Percentiles rank a stretch among this genome's conserved stretches.
phyloP scores from a whole-genome alignment of 2,329 filamentous ascomycete species.

The Coniochaeta sp. region DNA sequence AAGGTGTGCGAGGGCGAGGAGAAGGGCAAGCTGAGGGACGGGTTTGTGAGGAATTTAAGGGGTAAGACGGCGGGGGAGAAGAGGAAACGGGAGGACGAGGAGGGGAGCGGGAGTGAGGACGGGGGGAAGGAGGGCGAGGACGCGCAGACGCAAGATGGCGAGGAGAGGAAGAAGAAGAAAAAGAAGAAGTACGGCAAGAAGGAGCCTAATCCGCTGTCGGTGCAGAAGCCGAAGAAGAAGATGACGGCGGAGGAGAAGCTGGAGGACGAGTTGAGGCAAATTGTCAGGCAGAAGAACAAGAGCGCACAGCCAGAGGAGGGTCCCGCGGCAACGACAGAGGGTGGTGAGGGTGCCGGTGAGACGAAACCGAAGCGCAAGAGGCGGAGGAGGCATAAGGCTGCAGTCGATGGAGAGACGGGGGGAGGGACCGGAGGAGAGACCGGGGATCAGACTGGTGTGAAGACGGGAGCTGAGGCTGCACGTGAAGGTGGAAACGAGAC shows the following conservation, averaged over 20 bases:
- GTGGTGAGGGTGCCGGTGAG: slow-evolving; percentile 27
- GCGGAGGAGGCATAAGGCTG: slow-evolving; percentile 14
- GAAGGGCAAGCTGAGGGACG: slow-evolving; percentile 64
- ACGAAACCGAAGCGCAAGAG: slow-evolving; percentile 20
- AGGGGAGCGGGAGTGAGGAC: slow-evolving; percentile 32
- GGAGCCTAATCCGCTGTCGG: slow-evolving; percentile 23
- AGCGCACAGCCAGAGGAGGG: slow-evolving; percentile 12
- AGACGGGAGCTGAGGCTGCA: background rate
- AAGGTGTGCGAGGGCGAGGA: slow-evolving; percentile 61
- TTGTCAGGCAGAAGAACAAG: background rate
- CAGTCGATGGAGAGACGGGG: slow-evolving; percentile 4
- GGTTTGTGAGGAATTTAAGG: slow-evolving; percentile 51
- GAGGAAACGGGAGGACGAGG: slow-evolving; percentile 31
- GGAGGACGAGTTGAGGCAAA: background rate
- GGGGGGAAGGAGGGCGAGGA: slow-evolving; percentile 20
- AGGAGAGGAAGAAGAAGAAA: slow-evolving; percentile 21
- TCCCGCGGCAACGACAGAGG: slow-evolving; percentile 7
- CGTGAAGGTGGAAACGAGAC: background rate
- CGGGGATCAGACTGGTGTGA: slow-evolving; percentile 2
- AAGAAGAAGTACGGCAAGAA: slow-evolving; percentile 22
- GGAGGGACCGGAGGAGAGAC: slow-evolving; percentile 1
- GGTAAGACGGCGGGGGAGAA: slow-evolving; percentile 38
- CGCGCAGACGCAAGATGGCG: slow-evolving; percentile 10
- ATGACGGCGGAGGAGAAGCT: background rate
- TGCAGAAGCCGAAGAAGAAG: slow-evolving; percentile 27